Evolutionary conservation across 192 early-diverging fungal species (phyloP), one percentile per base, ranked within the genome.

Genomic region (Backusella macrospora): DNA sequence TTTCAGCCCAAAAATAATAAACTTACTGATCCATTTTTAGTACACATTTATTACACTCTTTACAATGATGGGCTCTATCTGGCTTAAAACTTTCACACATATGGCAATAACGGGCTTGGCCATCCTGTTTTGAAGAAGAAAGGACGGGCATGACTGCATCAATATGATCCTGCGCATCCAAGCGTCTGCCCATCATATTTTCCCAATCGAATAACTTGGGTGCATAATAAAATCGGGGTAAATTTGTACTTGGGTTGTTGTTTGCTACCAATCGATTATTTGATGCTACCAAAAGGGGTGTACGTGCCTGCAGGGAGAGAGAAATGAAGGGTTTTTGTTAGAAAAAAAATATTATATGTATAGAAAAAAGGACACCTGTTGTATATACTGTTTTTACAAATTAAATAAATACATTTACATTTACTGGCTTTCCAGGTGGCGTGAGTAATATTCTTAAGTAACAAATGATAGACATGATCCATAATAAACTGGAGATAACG

Each of bases 1-100:
- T 26, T 46, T 14, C 6, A 23, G 21, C 6, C 40, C n/a, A 21
- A 44, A 34, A 26, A 68, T 23, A 39, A 38, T 37, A 16, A 9
- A 82, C 86, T 47, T 85, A 88, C 86, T 88, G 86, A 64, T 88
- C 86, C 86, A 88, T 88, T 73, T 82, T 86, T n/a, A 88, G 55
- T 3, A 86, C 83, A 66, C 86, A 88, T 71, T 73, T 47, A 42
- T 84, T 80, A 73, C 86, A 87, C n/a, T 84, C 85, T 29, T 81
- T 81, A 47, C 86, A 87, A 34, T 87, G 86, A 70, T 87, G 86
- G 16, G 81, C 73, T 77, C 86, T 49, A 62, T 83, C 84, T 8
- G 86, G 83, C 49, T 87, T 87, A 71, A 87, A 59, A 44, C 76
- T 62, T 3, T 73, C 62, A 70, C 80, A 82, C 15, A 49, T 48